Conservation (phyloP, 2,329 filamentous ascomycete genomes). For the Alternaria brassicae region DNA sequence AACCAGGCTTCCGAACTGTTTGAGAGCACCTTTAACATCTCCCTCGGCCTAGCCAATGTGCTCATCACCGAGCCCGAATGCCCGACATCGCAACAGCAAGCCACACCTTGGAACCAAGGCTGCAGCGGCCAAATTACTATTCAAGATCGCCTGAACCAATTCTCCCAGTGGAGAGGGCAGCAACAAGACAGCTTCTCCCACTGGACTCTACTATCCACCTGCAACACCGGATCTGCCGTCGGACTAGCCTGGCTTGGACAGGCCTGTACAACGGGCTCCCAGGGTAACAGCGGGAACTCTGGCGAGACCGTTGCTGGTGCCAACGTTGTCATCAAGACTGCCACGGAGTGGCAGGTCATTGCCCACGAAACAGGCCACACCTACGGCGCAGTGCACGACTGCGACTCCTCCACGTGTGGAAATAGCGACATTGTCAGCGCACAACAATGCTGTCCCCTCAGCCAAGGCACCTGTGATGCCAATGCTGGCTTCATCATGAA, state of each 20-base stretch:
- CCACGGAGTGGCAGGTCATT: slow-evolving; percentile 92
- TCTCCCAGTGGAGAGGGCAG: slow-evolving; percentile 85
- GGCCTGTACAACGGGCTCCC: slow-evolving; percentile 71
- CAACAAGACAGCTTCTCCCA: slow-evolving; percentile 84
- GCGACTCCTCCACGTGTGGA: slow-evolving; percentile 70
- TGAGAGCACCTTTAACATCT: slow-evolving; percentile 92
- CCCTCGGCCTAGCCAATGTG: slow-evolving; percentile 85
- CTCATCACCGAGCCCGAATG: slow-evolving; percentile 79
- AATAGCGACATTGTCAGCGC: slow-evolving; percentile 66
- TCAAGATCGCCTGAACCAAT: slow-evolving; percentile 80
- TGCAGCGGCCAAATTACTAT: slow-evolving; percentile 72
- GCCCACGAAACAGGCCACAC: slow-evolving; percentile 95
- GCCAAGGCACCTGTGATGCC: slow-evolving; percentile 72
- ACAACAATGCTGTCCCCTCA: slow-evolving; percentile 83
- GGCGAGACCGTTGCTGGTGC: slow-evolving; percentile 81
- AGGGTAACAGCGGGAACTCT: slow-evolving; percentile 52
- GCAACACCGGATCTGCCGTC: slow-evolving; percentile 82
- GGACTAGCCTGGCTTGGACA: slow-evolving; percentile 94
- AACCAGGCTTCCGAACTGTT: slow-evolving; percentile 88
- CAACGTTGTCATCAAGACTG: slow-evolving; percentile 86
- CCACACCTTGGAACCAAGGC: slow-evolving; percentile 82
- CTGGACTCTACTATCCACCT: slow-evolving; percentile 88
- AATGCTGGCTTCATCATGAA: slow-evolving; percentile 92
- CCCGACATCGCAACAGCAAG: slow-evolving; percentile 69
- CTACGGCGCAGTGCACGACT: slow-evolving; percentile 96